phyloP scores from a whole-genome alignment of 2,329 filamentous ascomycete species.

The Boeremia exigua region DNA sequence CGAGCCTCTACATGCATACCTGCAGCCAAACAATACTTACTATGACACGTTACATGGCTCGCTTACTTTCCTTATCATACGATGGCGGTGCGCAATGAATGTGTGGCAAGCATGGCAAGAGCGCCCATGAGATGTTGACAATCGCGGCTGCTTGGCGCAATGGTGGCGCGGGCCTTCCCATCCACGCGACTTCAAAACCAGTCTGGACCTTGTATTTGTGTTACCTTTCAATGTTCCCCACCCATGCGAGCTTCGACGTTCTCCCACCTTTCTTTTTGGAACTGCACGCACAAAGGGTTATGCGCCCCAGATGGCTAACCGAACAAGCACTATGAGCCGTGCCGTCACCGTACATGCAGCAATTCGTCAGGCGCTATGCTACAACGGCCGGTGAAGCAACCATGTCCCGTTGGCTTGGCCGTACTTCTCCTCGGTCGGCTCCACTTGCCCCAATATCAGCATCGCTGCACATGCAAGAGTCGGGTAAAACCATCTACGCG shows the following conservation, averaged over 20 bases:
- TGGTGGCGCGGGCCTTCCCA: not conserved
- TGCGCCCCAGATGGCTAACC: not conserved
- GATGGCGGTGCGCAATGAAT: not conserved
- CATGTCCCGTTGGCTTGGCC: too few species aligned
- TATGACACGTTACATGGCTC: not conserved
- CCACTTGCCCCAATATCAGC: too few species aligned
- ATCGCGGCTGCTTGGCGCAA: conserved; percentile 8
- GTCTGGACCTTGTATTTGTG: conserved; percentile 17
- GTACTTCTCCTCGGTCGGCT: too few species aligned
- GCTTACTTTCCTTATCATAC: not conserved
- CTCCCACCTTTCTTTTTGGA: conserved; percentile 15
- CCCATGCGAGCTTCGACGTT: conserved; percentile 16
- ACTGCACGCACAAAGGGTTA: conserved; percentile 2
- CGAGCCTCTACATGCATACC: conserved; percentile 1
- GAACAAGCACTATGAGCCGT: not conserved
- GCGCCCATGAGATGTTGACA: not conserved
- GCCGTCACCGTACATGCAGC: not conserved
- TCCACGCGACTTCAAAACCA: not conserved
- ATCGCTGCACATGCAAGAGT: too few species aligned
- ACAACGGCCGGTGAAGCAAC: not conserved
- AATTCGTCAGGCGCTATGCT: not conserved
- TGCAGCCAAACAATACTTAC: not conserved
- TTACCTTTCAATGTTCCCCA: conserved; percentile 5
- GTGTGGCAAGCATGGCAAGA: conserved; percentile 1
- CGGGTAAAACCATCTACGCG: too few species aligned